Evolutionary conservation across 257 asterid species (phyloP).

Genomic region (Ehretia macrophylla): DNA sequence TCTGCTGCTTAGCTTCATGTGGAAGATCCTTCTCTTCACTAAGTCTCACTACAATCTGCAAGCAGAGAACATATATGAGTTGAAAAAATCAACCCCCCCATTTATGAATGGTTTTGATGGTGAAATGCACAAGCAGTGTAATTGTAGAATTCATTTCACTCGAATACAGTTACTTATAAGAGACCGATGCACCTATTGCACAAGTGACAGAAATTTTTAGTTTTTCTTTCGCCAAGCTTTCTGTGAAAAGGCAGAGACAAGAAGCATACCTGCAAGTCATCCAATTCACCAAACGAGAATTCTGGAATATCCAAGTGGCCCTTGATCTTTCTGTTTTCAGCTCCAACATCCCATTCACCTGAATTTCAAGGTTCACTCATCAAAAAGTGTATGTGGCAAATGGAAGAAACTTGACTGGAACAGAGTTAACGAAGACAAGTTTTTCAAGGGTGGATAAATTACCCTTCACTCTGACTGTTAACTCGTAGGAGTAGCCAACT

Average conservation of each 20-base stretch:
- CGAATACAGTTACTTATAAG: too few species aligned
- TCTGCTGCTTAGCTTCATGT: conserved; percentile 47
- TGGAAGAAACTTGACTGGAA: background rate
- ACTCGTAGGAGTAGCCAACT: conserved; percentile 88
- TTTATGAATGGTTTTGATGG: background rate
- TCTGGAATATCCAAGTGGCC: conserved; percentile 72
- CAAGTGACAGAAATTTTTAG: background rate
- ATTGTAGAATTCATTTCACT: too few species aligned
- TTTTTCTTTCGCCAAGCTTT: background rate
- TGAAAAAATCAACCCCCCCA: background rate
- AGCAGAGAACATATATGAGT: background rate
- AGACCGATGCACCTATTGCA: too few species aligned
- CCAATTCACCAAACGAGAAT: conserved; percentile 91
- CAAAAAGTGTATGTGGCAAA: background rate
- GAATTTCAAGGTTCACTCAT: conserved; percentile 2
- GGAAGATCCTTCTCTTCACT: conserved; percentile 60
- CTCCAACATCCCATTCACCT: conserved; percentile 90
- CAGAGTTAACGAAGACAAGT: background rate
- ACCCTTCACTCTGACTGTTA: conserved; percentile 74
- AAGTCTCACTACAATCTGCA: conserved; percentile 64
- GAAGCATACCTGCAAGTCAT: conserved; percentile 75
- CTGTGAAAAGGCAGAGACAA: too few species aligned
- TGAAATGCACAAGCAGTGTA: background rate
- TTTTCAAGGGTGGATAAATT: conserved; percentile 7
- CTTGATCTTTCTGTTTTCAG: conserved; percentile 61